Evolutionary conservation across 2,329 filamentous ascomycete species (phyloP).

Genomic region (Calonectria pseudoturangicola): DNA sequence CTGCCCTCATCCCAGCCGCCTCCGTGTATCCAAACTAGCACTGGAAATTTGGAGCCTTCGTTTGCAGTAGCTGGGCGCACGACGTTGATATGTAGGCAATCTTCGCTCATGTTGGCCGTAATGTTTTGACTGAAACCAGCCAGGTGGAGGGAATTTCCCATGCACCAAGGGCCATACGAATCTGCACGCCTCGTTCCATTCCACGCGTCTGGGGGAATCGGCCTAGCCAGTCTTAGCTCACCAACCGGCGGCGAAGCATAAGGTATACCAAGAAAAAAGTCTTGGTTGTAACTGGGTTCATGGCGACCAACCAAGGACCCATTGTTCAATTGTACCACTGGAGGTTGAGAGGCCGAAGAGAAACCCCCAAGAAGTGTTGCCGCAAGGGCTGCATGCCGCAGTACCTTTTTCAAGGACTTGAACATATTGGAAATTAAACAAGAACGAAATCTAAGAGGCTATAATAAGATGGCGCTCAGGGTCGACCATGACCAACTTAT

Average conservation of each 20-base stretch:
- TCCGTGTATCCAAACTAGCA: not conserved
- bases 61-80: not conserved
- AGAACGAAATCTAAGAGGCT: not conserved
- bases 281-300: not conserved
- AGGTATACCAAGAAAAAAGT: not conserved
- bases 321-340: not conserved
- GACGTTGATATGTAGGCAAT: not conserved
- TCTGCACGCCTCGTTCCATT: not conserved
- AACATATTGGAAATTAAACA: not conserved
- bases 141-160: not conserved
- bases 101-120: not conserved
- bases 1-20: not conserved
- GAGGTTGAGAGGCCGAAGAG: not conserved
- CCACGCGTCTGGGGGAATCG: not conserved
- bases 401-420: not conserved
- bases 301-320: not conserved
- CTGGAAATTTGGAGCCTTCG: not conserved
- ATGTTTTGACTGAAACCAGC: not conserved
- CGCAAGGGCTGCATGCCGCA: not conserved
- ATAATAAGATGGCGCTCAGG: not conserved
- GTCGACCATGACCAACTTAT: not conserved
- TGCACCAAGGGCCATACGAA: not conserved
- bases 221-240: not conserved
- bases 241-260: not conserved
- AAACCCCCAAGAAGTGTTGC: not conserved